These are phyloP conservation scores for Circinella minor DNA, from an alignment of 371 early-diverging fungal species.

Conservation along the genomic window DNA sequence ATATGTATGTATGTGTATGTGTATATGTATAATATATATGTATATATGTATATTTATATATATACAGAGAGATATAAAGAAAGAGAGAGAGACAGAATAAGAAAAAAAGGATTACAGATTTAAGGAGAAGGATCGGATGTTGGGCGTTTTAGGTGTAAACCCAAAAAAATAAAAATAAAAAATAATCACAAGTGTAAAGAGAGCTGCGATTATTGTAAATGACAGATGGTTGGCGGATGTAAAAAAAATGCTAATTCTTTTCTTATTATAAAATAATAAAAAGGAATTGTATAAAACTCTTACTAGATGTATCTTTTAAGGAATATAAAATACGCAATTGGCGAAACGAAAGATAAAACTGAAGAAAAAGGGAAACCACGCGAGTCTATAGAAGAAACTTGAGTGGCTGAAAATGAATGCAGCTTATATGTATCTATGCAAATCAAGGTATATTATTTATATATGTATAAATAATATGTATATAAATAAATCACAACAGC, in stretches of 20 bases:
- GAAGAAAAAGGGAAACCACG: conserved; percentile 20
- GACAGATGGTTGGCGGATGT: no score
- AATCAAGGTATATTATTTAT: no score
- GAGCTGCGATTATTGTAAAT: no score
- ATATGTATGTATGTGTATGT: no score
- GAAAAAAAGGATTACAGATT: conserved; percentile 7
- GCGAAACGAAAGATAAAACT: not conserved
- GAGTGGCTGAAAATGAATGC: conserved; percentile 14
- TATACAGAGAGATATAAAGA: not conserved
- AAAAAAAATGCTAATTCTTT: no score
- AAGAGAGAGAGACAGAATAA: not conserved
- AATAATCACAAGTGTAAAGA: no score
- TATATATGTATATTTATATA: not conserved
- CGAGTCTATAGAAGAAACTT: conserved; percentile 5
- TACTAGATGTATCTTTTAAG: no score
- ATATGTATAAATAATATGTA: no score
- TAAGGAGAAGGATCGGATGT: conserved; percentile 13
- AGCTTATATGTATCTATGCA: conserved; percentile 1
- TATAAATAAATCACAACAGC: no score
- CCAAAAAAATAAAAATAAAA: not conserved
- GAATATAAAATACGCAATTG: not conserved
- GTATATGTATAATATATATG: no score
- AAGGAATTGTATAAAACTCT: no score
- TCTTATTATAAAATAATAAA: no score
- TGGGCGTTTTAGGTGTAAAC: not conserved